phyloP scores from a whole-genome alignment of 2,329 filamentous ascomycete genomes.

The Rhinocladiella similis region DNA sequence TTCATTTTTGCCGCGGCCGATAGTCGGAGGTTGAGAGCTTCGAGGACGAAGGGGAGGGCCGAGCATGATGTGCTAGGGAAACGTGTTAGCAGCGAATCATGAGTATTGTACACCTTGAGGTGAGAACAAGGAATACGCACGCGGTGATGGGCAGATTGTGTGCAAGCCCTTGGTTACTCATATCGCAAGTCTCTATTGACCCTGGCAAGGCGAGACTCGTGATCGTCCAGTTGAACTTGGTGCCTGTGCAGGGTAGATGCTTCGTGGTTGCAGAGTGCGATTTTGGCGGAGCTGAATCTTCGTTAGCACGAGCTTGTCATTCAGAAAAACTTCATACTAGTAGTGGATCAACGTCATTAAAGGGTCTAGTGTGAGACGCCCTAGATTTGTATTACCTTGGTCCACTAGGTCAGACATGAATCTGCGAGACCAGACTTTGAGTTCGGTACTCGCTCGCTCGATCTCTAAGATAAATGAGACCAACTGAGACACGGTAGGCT shows the following conservation, averaged over 20 bases:
- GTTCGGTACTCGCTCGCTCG: slow-evolving; percentile 1
- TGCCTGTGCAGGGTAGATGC: background rate
- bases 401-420: background rate
- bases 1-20: background rate
- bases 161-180: slow-evolving; percentile 2
- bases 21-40: slow-evolving; percentile 1
- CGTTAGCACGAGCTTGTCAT: background rate
- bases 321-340: slow-evolving; percentile 4
- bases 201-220: background rate
- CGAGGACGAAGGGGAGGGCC: background rate
- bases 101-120: background rate
- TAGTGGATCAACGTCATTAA: slow-evolving; percentile 1
- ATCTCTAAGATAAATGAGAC: background rate
- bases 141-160: slow-evolving; percentile 1
- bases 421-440: slow-evolving; percentile 1
- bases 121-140: background rate
- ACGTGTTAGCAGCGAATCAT: background rate
- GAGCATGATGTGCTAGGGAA: slow-evolving; percentile 2
- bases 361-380: background rate
- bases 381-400: background rate
- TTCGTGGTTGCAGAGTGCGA: background rate
- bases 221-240: slow-evolving; percentile 2
- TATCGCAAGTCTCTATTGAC: slow-evolving; percentile 1
- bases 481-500: slow-evolving; percentile 1
- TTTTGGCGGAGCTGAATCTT: background rate